phyloP scores from a whole-genome alignment of 2,329 filamentous ascomycete genomes.

The Parafenestella ontariensis region DNA sequence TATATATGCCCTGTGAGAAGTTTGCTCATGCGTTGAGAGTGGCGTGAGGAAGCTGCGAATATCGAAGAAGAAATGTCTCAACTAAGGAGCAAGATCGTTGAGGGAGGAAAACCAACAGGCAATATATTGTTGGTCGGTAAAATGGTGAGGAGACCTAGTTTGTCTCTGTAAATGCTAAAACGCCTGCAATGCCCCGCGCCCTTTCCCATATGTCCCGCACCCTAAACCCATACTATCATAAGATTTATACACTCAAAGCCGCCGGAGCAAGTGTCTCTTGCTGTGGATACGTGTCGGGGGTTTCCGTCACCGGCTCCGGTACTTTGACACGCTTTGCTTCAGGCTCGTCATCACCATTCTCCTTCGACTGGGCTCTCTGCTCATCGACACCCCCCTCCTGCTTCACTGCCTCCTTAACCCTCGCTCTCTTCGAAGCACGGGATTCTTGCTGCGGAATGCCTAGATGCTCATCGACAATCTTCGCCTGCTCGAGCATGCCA shows the following conservation, averaged over 20 bases:
- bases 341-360: slow-evolving; percentile 18
- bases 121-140: no score
- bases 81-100: no score
- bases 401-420: slow-evolving; percentile 38
- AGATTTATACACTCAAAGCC: slow-evolving; percentile 26
- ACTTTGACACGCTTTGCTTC: slow-evolving; percentile 39
- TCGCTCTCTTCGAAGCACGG: slow-evolving; percentile 55
- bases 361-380: slow-evolving; percentile 29
- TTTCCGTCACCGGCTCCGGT: slow-evolving; percentile 19
- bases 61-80: no score
- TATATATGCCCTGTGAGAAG: no score
- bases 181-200: slow-evolving; percentile 16
- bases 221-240: no score
- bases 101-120: no score
- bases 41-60: no score
- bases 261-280: slow-evolving; percentile 27
- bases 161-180: slow-evolving; percentile 28
- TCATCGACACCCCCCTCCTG: slow-evolving; percentile 15
- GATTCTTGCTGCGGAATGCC: slow-evolving; percentile 63
- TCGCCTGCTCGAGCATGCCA: slow-evolving; percentile 69
- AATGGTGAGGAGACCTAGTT: no score
- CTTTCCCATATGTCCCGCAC: not conserved
- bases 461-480: slow-evolving; percentile 68
- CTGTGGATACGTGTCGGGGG: slow-evolving; percentile 5
- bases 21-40: no score